Evolutionary conservation across 305 asterid genomes (phyloP).

Genomic region (Rubia balearica): DNA sequence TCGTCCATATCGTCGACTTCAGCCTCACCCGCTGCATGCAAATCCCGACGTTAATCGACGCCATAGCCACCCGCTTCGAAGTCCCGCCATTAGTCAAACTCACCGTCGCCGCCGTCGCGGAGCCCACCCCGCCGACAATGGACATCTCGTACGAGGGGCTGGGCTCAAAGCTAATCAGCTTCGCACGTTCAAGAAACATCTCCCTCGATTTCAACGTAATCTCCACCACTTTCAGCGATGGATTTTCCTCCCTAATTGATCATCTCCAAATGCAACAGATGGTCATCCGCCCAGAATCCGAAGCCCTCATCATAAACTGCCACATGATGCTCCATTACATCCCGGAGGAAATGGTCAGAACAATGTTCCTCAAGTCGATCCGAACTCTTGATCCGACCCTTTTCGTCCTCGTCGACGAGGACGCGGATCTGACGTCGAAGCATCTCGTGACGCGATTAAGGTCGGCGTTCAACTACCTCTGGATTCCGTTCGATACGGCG

Average conservation of each 20-base stretch:
- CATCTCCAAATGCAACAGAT: conserved; percentile 51
- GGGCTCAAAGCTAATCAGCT: conserved; percentile 55
- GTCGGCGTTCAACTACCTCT: conserved; percentile 74
- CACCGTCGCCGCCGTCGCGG: conserved; percentile 64
- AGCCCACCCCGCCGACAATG: conserved; percentile 66
- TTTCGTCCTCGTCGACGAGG: conserved; percentile 69
- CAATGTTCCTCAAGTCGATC: conserved; percentile 48
- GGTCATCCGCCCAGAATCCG: conserved; percentile 31
- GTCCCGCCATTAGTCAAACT: conserved; percentile 61
- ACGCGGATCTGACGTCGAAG: conserved; percentile 73
- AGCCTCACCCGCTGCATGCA: conserved; percentile 93
- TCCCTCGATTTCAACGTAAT: conserved; percentile 56
- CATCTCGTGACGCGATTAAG: conserved; percentile 53
- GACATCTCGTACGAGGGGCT: conserved; percentile 74
- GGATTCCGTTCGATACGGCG: conserved; percentile 88
- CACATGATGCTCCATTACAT: conserved; percentile 92
- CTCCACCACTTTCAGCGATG: conserved; percentile 45
- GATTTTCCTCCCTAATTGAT: conserved; percentile 52
- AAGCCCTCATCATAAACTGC: conserved; percentile 76
- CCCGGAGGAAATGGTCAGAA: conserved; percentile 62
- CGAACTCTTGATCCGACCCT: conserved; percentile 54
- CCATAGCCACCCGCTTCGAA: conserved; percentile 46
- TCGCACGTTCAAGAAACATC: conserved; percentile 59
- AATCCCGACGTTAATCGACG: conserved; percentile 82
- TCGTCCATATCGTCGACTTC: conserved; percentile 68